Evolutionary conservation across 192 early-diverging fungal species (phyloP).

Genomic region (Umbelopsis vinacea): DNA sequence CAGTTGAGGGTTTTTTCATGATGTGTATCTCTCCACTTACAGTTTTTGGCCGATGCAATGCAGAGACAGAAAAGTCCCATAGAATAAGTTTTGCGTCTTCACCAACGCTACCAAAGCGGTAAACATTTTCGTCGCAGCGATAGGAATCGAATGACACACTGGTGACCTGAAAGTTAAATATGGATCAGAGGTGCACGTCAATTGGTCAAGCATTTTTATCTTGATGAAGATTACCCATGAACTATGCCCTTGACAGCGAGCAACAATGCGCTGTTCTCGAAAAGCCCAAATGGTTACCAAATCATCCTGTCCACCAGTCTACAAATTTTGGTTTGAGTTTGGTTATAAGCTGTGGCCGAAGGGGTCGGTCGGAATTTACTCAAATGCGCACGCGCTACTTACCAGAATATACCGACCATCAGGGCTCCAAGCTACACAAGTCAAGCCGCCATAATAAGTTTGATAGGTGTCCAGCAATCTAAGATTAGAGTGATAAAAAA

Average conservation of each 20-base stretch:
- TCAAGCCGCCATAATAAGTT: constrained; percentile 88
- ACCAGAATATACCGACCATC: constrained; percentile 83
- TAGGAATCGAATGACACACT: constrained; percentile 85
- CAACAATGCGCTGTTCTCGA: constrained; percentile 77
- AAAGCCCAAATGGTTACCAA: constrained; percentile 90
- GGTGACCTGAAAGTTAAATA: constrained; percentile 40
- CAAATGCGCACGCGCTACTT: constrained; percentile 5
- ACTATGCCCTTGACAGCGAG: constrained; percentile 88
- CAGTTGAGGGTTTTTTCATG: neutral
- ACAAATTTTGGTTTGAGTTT: neutral
- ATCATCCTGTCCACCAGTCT: constrained; percentile 94
- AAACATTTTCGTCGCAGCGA: constrained; percentile 79
- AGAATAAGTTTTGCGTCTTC: constrained; percentile 87
- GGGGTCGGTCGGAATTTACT: too few relatives aligned
- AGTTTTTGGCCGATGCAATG: constrained; percentile 77
- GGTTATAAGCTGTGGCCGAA: too few relatives aligned
- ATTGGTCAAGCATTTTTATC: neutral
- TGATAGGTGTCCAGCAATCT: constrained; percentile 78
- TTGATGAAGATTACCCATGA: constrained; percentile 71
- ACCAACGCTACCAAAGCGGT: constrained; percentile 90
- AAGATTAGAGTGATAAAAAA: neutral
- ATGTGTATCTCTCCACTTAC: constrained; percentile 38
- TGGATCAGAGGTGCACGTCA: neutral
- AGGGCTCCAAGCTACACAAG: constrained; percentile 88
- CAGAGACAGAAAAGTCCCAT: constrained; percentile 93